Evolutionary conservation across 2,329 filamentous ascomycete species (phyloP).

Genomic region (Fusarium sp.): DNA sequence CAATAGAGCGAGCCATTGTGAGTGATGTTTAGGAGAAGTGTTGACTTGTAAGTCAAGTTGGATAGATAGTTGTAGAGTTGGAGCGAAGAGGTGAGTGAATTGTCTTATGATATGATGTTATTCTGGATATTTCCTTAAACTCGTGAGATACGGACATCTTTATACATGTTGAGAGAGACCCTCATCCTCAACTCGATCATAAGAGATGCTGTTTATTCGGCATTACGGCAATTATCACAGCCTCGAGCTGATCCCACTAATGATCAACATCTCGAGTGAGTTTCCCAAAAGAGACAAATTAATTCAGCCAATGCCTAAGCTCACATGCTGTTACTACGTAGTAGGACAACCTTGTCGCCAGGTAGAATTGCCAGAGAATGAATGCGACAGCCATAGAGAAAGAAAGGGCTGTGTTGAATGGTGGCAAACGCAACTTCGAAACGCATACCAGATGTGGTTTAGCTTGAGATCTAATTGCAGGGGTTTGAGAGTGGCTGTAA

Average conservation of each 20-base stretch:
- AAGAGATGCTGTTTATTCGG: background rate
- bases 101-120: conserved; percentile 5
- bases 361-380: conserved; percentile 6
- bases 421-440: conserved; percentile 18
- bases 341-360: conserved; percentile 4
- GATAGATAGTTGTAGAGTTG: background rate
- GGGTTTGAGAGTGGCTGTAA: conserved; percentile 20
- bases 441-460: conserved; percentile 25
- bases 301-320: background rate
- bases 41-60: background rate
- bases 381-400: background rate
- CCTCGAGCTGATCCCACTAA: conserved; percentile 9
- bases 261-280: conserved; percentile 14
- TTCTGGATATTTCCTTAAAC: background rate
- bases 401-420: conserved; percentile 3
- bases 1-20: conserved; percentile 44
- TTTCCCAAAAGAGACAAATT: conserved; percentile 9
- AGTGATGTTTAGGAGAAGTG: background rate
- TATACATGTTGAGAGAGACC: conserved; percentile 18
- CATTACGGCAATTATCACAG: conserved; percentile 29
- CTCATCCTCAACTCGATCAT: conserved; percentile 5
- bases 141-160: conserved; percentile 17
- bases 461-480: conserved; percentile 19
- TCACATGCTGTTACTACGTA: background rate
- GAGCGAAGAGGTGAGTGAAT: background rate